Base-by-base conservation (phyloP, 768 basidiomycete genomes). In the Termitomyces sp. region DNA sequence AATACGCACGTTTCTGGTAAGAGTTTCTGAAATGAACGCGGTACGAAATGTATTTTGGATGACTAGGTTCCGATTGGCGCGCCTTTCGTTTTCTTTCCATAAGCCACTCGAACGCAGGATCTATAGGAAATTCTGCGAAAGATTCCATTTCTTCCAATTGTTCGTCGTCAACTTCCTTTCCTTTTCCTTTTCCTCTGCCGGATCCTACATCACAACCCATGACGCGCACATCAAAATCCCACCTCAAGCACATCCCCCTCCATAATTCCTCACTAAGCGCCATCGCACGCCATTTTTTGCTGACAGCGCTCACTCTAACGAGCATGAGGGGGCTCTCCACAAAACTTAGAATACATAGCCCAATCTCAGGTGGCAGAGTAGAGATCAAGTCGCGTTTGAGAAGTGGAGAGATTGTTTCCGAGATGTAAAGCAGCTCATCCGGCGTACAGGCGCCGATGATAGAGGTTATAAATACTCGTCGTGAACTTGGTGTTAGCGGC, bases 211-310 rank as follows among this genome's bases (percentile, higher is more conserved):
- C 23, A 0, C 44, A 52, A 19, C 46, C 56, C 27, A 58, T 44
- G 21, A 16, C 30, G 3, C 46, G 55, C 14, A 35, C 21, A 9
- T 40, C 63, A 61, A 84, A 89, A 6, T 78, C 78, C 66, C 84
- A 80, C 17, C 73, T 64, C 11, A 73, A 68, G 64, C 88, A 93
- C 83, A 96, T 82, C 11, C 76, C 63, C 68, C 82, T 85, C 95
- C 94, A 98, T 11, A 91, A 75, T 60, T 75, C 79, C 61, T 95
- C 91, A 63, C 94, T 93, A 44, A 77, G 71, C 7, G 86, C 76
- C 6, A 97, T 77, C 16, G 68, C 71, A 14, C 78, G 71, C 95
- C 95, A 98, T 48, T 78, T 76, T 52, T 75, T 73, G 62, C 85
- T 88, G 28, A 95, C 94, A 34, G 80, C 77, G 40, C 80, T 75